These are phyloP conservation scores for Apium graveolens DNA, from an alignment of 129 eudicot genomes.

Conservation along the genomic window DNA sequence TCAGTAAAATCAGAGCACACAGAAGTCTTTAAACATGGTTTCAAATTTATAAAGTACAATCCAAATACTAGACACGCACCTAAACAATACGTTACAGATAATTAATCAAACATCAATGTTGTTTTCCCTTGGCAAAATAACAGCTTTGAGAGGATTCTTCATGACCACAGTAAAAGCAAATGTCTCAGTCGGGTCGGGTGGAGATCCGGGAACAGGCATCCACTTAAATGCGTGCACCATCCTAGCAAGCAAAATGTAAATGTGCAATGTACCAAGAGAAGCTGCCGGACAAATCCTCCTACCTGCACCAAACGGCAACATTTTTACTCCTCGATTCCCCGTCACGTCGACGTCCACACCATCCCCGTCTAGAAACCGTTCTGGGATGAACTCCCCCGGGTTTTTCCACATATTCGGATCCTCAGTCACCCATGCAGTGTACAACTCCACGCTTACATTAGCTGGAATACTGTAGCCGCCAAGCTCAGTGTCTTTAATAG, in stretches of 20 bases:
- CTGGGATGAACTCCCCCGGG: slow-evolving; percentile 69
- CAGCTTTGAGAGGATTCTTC: slow-evolving; percentile 86
- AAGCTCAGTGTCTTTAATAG: slow-evolving; percentile 52
- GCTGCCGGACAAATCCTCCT: slow-evolving; percentile 94
- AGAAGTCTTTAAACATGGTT: background rate
- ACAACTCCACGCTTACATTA: slow-evolving; percentile 70
- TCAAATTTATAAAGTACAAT: background rate
- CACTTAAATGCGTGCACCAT: slow-evolving; percentile 91
- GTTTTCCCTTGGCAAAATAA: slow-evolving; percentile 53
- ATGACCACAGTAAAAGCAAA: slow-evolving; percentile 87
- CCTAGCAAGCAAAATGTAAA: slow-evolving; percentile 58
- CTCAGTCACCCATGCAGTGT: slow-evolving; percentile 91
- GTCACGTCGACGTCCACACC: slow-evolving; percentile 87
- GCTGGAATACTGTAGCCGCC: slow-evolving; percentile 80
- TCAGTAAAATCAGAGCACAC: background rate
- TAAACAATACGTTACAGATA: background rate
- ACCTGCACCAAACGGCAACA: slow-evolving; percentile 92
- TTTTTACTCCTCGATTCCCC: slow-evolving; percentile 59
- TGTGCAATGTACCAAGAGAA: slow-evolving; percentile 74
- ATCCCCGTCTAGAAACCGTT: slow-evolving; percentile 74
- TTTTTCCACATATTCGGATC: slow-evolving; percentile 68
- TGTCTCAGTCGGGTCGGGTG: slow-evolving; percentile 94
- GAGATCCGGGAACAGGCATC: slow-evolving; percentile 61
- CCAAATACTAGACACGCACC: background rate
- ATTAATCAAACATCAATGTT: background rate